Evolutionary conservation across 2,329 filamentous ascomycete species (phyloP).

Genomic region (Trichophyton simii): DNA sequence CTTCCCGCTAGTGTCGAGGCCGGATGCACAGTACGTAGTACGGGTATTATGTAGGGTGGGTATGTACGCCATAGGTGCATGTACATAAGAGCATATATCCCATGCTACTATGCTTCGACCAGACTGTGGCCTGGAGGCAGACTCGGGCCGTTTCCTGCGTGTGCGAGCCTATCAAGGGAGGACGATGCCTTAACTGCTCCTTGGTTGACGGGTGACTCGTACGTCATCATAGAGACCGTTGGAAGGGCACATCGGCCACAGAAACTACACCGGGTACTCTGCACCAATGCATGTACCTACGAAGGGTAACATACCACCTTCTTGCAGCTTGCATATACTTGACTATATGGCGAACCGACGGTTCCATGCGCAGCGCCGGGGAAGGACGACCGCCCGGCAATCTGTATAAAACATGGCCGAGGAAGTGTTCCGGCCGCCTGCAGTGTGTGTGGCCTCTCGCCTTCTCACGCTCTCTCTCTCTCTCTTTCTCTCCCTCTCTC

Average conservation of each 20-base stretch:
- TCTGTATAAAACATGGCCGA: neutral
- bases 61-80: neutral
- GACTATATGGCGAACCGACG: no score
- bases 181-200: neutral
- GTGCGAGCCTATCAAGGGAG: neutral
- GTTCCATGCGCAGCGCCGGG: neutral
- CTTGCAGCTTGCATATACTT: neutral
- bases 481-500: neutral
- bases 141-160: neutral
- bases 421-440: neutral
- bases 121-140: neutral
- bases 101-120: neutral
- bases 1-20: conserved; percentile 32
- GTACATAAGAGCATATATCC: neutral
- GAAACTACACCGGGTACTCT: neutral
- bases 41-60: no score
- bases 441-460: neutral
- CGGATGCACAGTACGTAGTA: neutral
- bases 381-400: neutral
- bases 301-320: neutral
- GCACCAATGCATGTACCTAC: neutral
- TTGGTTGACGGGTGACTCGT: neutral
- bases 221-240: neutral
- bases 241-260: neutral
- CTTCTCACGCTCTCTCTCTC: neutral